Evolutionary conservation across 495 filamentous ascomycete genomes (phyloP), one percentile per base, ranked within the genome.

Genomic region (Tuber aestivum): DNA sequence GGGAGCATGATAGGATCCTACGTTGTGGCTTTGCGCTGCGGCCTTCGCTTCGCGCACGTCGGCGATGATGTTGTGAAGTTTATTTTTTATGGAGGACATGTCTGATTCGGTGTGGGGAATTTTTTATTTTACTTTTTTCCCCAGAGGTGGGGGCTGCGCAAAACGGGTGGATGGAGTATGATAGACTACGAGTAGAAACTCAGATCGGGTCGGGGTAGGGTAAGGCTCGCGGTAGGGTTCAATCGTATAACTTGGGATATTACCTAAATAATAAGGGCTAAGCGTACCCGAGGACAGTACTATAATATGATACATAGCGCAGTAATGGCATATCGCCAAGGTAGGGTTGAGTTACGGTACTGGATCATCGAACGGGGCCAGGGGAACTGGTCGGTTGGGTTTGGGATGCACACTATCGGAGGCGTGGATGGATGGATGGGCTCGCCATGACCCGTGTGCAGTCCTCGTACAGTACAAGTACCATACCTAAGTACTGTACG

Each of bases 41-140:
- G 70, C 44, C 41, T 79, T 80, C 20, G 74, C 73, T 74, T 80
- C 78, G 40, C 70, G 78, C 37, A 80, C 40, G 41, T 80, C 78
- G 74, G 74, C 21, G 50, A 70, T 40, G 27, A 80, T 16, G 41
- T 50, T 71, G 40, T 73, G 65, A 70, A 80, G 69, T 21, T 27
- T 65, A 16, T 77, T 73, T 75, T 75, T 77, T 23, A 79, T 56
- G 7, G 23, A 56, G n/a, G 50, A 56, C 50, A 56, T 56, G 9
- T 27, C n/a, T 56, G 50, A 56, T 56, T 27, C 14, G 50, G 27
- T 56, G 50, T 56, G 50, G n/a, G n/a, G 50, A 9, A n/a, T 56
- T 56, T 56, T 27, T 12, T n/a, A n/a, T 56, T 14, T n/a, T 3
- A 41, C 9, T 41, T 41, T 9, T 42, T 42, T 44, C 18, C 42